Base-by-base conservation (phyloP, 352 stramenopile species). In the Globisporangium spinosum region DNA sequence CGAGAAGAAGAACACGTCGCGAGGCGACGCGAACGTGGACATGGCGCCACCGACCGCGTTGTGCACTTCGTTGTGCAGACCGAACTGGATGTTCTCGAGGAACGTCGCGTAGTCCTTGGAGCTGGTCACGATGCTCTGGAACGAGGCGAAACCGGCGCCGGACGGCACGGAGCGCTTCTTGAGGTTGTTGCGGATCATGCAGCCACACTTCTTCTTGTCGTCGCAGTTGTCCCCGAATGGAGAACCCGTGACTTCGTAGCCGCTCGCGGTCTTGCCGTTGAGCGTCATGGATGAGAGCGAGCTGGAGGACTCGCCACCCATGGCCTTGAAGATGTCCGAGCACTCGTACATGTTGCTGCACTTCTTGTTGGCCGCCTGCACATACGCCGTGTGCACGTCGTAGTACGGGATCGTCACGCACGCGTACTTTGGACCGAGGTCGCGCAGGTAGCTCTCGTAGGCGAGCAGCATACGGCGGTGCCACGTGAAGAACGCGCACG, bases 351-450 rank as follows among this genome's bases (percentile, higher is more conserved):
- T 81, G 71, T 77, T 85, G 64, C 29, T 58, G 60, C 83, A 91
- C 60, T 84, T 68, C 2, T 76, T 75, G 49, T 73, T 83, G 12
- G 77, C 78, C 1, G 72, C 56, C 27, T 84, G 74, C 8, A 79
- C 65, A 72, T 89, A 91, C 38, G 79, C 83, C 62, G 80, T 83
- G 70, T 89, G 79, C 49, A 91, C 77, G 67, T 93, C 85, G 63
- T 87, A 93, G 81, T 89, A 93, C 17, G 83, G 85, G 25, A 93
- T 51, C 35, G 85, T 91, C 29, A 93, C 47, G 64, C 85, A 93
- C 6, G 75, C 78, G 60, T 81, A 93, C 63, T 81, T 75, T 20
- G 75, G 59, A 64, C 77, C 82, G 23, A 90, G 69, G 53, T 77
- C 73, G 34, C 85, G 85, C 54, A 93, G 45, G 45, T 89, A 88